Conservation (phyloP, 306 rosid genomes). For the Acacia melanoxylon region DNA sequence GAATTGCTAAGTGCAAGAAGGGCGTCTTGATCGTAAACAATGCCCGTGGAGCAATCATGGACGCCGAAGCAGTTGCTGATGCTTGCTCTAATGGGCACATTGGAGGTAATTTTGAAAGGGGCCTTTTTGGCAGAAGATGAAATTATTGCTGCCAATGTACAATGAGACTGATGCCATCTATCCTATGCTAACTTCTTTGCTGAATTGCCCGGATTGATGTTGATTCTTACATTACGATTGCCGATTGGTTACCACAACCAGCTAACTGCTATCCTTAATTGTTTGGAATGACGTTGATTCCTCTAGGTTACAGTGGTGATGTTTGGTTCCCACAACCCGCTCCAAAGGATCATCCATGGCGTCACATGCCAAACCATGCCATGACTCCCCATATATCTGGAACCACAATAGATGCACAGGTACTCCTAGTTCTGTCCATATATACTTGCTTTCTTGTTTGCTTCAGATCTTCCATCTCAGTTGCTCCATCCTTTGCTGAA, state of each 20-base stretch:
- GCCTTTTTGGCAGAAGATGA: conserved; percentile 3
- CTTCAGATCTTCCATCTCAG: neutral
- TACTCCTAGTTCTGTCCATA: conserved; percentile 18
- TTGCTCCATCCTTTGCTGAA: neutral
- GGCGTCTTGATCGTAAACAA: conserved; percentile 15
- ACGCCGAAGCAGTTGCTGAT: conserved; percentile 82
- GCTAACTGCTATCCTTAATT: conserved; percentile 34
- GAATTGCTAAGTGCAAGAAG: conserved; percentile 23
- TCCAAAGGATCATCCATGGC: conserved; percentile 99
- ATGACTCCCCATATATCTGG: conserved; percentile 99
- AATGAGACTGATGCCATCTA: neutral
- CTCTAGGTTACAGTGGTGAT: conserved; percentile 89
- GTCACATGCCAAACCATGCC: conserved; percentile 96
- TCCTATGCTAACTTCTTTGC: neutral
- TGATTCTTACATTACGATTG: conserved; percentile 61
- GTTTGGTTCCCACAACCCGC: conserved; percentile 98
- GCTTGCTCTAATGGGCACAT: conserved; percentile 88
- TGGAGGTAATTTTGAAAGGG: conserved; percentile 58
- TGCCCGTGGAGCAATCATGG: conserved; percentile 96
- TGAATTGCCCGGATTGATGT: conserved; percentile 5
- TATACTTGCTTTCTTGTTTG: neutral
- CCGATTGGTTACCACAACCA: conserved; percentile 71
- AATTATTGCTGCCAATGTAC: neutral
- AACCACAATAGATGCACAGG: conserved; percentile 98
- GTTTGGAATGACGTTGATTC: conserved; percentile 1